Evolutionary conservation across 306 rosid genomes (phyloP).

Genomic region (Dalbergia cochinchinensis): DNA sequence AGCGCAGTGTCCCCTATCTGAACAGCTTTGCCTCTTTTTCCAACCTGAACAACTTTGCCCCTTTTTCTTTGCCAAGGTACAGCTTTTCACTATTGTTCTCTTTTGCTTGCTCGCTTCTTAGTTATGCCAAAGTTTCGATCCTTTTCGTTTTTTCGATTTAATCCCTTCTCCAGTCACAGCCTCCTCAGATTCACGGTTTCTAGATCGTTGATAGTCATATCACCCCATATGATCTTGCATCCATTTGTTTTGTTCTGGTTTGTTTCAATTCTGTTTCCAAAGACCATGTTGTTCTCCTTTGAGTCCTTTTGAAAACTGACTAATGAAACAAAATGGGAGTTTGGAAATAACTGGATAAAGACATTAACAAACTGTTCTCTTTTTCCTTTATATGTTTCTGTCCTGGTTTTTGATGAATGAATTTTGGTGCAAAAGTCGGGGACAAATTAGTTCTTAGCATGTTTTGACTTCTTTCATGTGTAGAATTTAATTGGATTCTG

Average conservation of each 20-base stretch:
- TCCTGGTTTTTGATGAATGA: constrained; percentile 28
- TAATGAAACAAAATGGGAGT: constrained; percentile 6
- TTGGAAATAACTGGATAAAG: not conserved
- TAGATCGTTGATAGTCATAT: constrained; percentile 15
- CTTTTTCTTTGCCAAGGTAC: too few species aligned
- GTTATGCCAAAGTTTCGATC: too few species aligned
- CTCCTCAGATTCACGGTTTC: constrained; percentile 51
- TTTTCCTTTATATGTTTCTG: constrained; percentile 25
- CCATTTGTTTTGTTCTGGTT: not conserved
- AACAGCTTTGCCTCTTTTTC: too few species aligned
- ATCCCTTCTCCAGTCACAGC: constrained; percentile 35
- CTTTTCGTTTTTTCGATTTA: too few species aligned
- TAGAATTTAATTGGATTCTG: constrained; percentile 13
- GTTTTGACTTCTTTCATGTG: constrained; percentile 32
- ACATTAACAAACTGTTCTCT: not conserved
- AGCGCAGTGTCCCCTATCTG: too few species aligned
- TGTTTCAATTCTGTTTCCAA: not conserved
- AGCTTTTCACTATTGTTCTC: too few species aligned
- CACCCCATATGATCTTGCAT: constrained; percentile 56
- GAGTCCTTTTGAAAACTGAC: not conserved
- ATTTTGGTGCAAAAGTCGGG: constrained; percentile 27
- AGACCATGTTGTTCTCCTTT: not conserved
- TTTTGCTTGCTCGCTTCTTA: too few species aligned
- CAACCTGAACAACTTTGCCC: too few species aligned
- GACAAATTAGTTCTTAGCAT: constrained; percentile 3